Evolutionary conservation across 2,329 filamentous ascomycete species (phyloP), one percentile per base, ranked within the genome.

Genomic region (Colletotrichum chrysophilum): DNA sequence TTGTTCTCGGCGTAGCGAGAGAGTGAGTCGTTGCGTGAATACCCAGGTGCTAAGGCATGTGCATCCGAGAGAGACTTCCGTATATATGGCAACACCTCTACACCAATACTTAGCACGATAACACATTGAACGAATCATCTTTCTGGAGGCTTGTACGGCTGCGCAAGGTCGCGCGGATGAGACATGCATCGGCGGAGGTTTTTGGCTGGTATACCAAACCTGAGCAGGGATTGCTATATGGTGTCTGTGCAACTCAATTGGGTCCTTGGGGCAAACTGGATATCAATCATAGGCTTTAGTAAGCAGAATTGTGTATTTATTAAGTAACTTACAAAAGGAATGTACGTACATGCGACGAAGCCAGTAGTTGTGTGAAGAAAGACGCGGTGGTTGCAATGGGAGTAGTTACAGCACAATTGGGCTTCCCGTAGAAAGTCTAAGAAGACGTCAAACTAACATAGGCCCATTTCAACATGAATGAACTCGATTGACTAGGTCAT

Each of bases 371-470:
- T 48, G 0, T 48, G 10, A 48, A 48, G 43, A 48, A 48, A 4
- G 43, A 3, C 10, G 0, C n/a, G 43, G n/a, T 21, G 43, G n/a
- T 13, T 12, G 43, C 0, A 36, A 13, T 13, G 10, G 10, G 9
- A 48, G 43, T 13, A 1, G n/a, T 48, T 0, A 13, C n/a, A 21
- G 43, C 43, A 13, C n/a, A 21, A 48, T 1, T 12, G 10, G 2
- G 1, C 0, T 48, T 4, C n/a, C n/a, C n/a, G 13, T 2, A 4
- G 10, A 48, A 48, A 21, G 9, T 3, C n/a, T 48, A 13, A 12
- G 1, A n/a, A 48, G 43, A 48, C 43, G 18, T 48, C 18, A 18
- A 7, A 3, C 43, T 13, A 1, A 21, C 10, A 10, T n/a, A 13
- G 13, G 18, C 10, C 18, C 18, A n/a, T 48, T 48, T 21, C 0